Evolutionary conservation across 768 basidiomycete species (phyloP).

Genomic region (Tubosaeta sp.): DNA sequence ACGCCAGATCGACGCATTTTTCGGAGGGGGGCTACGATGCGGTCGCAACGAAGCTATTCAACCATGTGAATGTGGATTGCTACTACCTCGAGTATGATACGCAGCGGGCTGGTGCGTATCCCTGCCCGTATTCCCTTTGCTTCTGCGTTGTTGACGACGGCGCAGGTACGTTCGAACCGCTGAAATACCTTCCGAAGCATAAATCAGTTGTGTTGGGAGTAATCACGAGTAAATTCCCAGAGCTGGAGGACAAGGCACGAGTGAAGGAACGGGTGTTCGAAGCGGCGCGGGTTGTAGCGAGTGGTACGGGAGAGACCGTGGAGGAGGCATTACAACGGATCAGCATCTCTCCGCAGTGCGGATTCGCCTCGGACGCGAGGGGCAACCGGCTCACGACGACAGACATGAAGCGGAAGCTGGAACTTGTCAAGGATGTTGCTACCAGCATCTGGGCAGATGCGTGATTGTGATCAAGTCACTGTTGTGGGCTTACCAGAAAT

Average conservation of each 20-base stretch:
- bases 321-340: slow-evolving; percentile 39
- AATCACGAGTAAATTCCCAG: slow-evolving; percentile 40
- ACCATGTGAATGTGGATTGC: slow-evolving; percentile 38
- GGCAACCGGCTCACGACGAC: slow-evolving; percentile 27
- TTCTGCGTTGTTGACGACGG: not conserved
- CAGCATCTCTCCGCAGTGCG: slow-evolving; percentile 46
- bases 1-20: not conserved
- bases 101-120: slow-evolving; percentile 36
- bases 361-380: slow-evolving; percentile 44
- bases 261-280: slow-evolving; percentile 38
- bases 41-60: slow-evolving; percentile 44
- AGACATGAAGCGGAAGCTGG: slow-evolving; percentile 32
- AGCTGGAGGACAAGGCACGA: slow-evolving; percentile 38
- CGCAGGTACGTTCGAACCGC: slow-evolving; percentile 30
- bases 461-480: too few species aligned
- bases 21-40: slow-evolving; percentile 43
- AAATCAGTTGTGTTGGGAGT: slow-evolving; percentile 41
- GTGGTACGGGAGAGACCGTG: slow-evolving; percentile 33
- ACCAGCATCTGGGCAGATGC: slow-evolving; percentile 30
- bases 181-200: slow-evolving; percentile 30
- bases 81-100: slow-evolving; percentile 50
- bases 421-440: not conserved
- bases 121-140: not conserved
- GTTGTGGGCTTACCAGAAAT: too few species aligned
- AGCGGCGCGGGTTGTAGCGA: slow-evolving; percentile 41